Evolutionary conservation across 2,329 filamentous ascomycete species (phyloP).

Genomic region (Ceratocystis ficicola): DNA sequence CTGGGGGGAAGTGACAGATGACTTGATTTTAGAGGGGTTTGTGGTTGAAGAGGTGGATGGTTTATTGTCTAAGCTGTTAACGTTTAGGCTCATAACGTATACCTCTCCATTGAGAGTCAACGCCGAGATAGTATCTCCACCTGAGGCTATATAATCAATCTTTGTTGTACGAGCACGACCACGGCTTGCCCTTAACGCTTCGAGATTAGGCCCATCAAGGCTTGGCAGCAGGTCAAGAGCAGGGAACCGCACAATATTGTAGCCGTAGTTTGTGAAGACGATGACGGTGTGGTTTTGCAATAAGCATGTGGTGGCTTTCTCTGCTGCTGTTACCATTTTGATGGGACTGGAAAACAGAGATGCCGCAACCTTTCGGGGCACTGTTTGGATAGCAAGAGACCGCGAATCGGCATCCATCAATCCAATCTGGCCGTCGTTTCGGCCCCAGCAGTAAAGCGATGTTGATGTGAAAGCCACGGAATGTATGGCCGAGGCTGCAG

Average conservation of each 20-base stretch:
- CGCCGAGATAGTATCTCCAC: conserved; percentile 84
- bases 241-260: conserved; percentile 79
- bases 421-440: conserved; percentile 86
- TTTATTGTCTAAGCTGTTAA: conserved; percentile 53
- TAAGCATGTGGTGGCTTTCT: conserved; percentile 74
- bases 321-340: conserved; percentile 71
- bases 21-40: conserved; percentile 80
- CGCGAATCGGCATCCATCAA: conserved; percentile 91
- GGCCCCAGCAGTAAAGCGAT: conserved; percentile 85
- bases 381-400: conserved; percentile 70
- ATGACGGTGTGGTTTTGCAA: conserved; percentile 81
- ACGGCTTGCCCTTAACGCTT: conserved; percentile 40
- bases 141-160: conserved; percentile 66
- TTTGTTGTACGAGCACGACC: conserved; percentile 40
- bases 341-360: conserved; percentile 67
- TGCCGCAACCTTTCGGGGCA: conserved; percentile 76
- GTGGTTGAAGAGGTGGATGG: conserved; percentile 63
- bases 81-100: conserved; percentile 69
- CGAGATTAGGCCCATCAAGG: conserved; percentile 26
- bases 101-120: conserved; percentile 75
- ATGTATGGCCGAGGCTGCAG: conserved; percentile 81
- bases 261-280: conserved; percentile 92
- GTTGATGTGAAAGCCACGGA: conserved; percentile 76
- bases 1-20: conserved; percentile 63
- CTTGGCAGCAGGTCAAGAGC: conserved; percentile 58